Evolutionary conservation across 129 eudicot genomes (phyloP).

Genomic region (Flaveria trinervia): DNA sequence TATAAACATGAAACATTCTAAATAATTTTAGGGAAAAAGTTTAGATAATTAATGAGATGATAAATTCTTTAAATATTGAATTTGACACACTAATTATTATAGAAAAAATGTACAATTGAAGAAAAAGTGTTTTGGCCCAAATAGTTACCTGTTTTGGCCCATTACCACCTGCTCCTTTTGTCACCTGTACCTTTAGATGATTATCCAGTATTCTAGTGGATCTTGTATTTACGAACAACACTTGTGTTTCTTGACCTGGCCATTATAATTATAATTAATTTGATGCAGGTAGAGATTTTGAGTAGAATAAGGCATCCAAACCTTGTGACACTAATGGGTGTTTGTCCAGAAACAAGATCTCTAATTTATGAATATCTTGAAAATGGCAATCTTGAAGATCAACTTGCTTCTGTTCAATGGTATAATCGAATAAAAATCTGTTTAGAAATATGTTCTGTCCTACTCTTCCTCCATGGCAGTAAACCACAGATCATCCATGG

Average conservation of each 20-base stretch:
- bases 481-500: conserved; percentile 59
- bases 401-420: conserved; percentile 65
- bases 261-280: conserved; percentile 24
- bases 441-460: conserved; percentile 65
- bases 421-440: conserved; percentile 65
- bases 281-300: conserved; percentile 59
- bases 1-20: background rate
- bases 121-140: conserved; percentile 1
- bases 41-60: background rate
- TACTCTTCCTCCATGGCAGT: conserved; percentile 69
- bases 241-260: conserved; percentile 23
- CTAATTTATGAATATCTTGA: conserved; percentile 75
- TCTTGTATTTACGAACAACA: conserved; percentile 12
- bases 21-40: background rate
- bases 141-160: background rate
- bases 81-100: background rate
- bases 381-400: conserved; percentile 74
- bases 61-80: background rate
- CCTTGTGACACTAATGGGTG: conserved; percentile 67
- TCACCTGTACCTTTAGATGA: background rate
- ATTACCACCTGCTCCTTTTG: background rate
- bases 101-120: background rate
- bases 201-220: background rate
- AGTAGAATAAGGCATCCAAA: conserved; percentile 88
- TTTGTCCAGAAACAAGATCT: conserved; percentile 75